phyloP scores from a whole-genome alignment of 371 early-diverging fungal genomes.

The Actinomucor elegans region DNA sequence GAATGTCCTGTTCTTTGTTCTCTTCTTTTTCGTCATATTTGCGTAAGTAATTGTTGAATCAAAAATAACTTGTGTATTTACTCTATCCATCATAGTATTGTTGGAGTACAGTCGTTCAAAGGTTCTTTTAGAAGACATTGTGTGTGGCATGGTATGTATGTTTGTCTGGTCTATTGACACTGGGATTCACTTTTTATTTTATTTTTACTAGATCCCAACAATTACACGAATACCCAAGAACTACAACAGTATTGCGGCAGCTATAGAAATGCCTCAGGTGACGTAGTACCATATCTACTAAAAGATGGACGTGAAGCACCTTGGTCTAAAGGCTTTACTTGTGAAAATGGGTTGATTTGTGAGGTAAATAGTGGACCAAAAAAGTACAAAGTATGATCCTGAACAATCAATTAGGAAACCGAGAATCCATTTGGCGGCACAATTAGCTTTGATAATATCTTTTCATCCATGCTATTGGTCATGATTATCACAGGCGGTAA shows the following conservation, averaged over 20 bases:
- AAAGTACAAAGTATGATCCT: too few relatives aligned
- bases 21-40: conserved; percentile 66
- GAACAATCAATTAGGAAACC: conserved; percentile 33
- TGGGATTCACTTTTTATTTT: neutral
- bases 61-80: neutral
- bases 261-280: conserved; percentile 24
- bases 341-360: conserved; percentile 53
- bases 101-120: conserved; percentile 68
- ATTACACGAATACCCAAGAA: conserved; percentile 24
- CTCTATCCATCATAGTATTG: conserved; percentile 44
- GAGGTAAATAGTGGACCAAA: conserved; percentile 27
- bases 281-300: conserved; percentile 24
- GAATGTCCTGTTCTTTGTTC: conserved; percentile 59
- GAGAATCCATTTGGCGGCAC: conserved; percentile 51
- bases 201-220: conserved; percentile 29
- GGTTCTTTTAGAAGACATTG: conserved; percentile 65
- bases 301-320: conserved; percentile 21
- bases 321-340: conserved; percentile 61
- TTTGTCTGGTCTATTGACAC: neutral
- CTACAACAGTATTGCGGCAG: conserved; percentile 56
- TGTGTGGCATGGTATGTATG: conserved; percentile 48
- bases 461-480: conserved; percentile 58
- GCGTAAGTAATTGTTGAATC: conserved; percentile 37
- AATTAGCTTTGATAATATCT: conserved; percentile 64
- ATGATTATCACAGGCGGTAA: conserved; percentile 54